Evolutionary conservation across 495 filamentous ascomycete genomes (phyloP).

Genomic region (Penicilliopsis zonata): DNA sequence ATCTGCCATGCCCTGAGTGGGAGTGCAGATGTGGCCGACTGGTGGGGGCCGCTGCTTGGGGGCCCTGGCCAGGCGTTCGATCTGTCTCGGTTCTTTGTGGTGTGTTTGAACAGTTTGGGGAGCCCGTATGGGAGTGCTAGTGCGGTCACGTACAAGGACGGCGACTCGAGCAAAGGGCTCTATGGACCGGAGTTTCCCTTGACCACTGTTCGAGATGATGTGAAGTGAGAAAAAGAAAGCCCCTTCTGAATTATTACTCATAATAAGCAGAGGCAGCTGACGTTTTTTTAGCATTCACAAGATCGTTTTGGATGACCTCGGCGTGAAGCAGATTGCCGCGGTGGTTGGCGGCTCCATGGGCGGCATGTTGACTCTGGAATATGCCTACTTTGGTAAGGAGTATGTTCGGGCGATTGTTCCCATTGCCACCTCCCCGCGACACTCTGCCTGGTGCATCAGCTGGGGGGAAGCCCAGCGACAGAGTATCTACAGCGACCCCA

Average conservation of each 20-base stretch:
- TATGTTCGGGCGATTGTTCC: constrained; percentile 88
- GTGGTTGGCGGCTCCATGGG: constrained; percentile 98
- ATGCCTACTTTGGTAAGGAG: constrained; percentile 89
- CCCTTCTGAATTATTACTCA: neutral
- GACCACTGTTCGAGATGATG: constrained; percentile 91
- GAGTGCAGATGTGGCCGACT: constrained; percentile 91
- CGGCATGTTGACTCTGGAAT: constrained; percentile 93
- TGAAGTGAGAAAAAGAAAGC: constrained; percentile 60
- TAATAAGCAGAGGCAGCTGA: constrained; percentile 12
- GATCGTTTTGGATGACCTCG: constrained; percentile 78
- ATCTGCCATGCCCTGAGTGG: constrained; percentile 96
- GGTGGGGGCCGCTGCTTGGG: constrained; percentile 94
- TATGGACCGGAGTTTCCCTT: constrained; percentile 96
- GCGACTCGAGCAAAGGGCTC: constrained; percentile 55
- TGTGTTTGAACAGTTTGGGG: constrained; percentile 92
- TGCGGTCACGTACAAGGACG: constrained; percentile 80
- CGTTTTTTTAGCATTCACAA: constrained; percentile 63
- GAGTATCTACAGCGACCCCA: constrained; percentile 96
- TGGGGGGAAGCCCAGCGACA: constrained; percentile 97
- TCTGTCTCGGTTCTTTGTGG: constrained; percentile 79
- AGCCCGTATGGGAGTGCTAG: constrained; percentile 96
- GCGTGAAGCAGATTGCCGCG: constrained; percentile 72
- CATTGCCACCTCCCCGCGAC: constrained; percentile 86
- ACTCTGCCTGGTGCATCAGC: constrained; percentile 98
- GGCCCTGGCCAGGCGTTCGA: constrained; percentile 88